Evolutionary conservation across 176 grass and related monocot genomes (phyloP).

Genomic region (Oryza glaberrima): DNA sequence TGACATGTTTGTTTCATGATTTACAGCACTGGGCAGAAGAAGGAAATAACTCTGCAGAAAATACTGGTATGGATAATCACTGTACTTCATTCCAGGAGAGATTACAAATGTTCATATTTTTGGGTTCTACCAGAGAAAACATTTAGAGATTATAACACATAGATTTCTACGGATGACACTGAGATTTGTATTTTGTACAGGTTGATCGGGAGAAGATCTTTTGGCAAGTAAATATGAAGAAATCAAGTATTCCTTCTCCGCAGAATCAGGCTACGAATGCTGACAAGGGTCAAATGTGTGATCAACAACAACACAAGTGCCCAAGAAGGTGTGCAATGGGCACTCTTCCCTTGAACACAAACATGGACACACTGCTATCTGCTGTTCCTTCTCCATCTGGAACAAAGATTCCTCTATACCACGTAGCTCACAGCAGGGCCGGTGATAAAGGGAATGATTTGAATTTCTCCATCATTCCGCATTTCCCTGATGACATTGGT

Average conservation of each 20-base stretch:
- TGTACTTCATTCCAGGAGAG: conserved; percentile 5
- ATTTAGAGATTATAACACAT: neutral
- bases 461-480: conserved; percentile 87
- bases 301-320: conserved; percentile 24
- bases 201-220: conserved; percentile 68
- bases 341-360: conserved; percentile 21
- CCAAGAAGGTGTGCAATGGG: neutral
- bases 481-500: conserved; percentile 60
- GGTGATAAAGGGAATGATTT: conserved; percentile 93
- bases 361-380: neutral
- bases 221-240: conserved; percentile 60
- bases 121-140: neutral
- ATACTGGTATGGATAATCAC: conserved; percentile 62
- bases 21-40: conserved; percentile 78
- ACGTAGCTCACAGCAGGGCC: conserved; percentile 73
- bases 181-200: conserved; percentile 37
- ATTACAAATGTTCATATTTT: neutral
- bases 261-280: conserved; percentile 23
- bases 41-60: conserved; percentile 77
- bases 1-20: conserved; percentile 37
- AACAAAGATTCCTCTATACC: conserved; percentile 70
- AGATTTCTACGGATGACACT: neutral
- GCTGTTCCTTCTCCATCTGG: conserved; percentile 44
- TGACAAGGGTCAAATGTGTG: neutral
- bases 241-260: conserved; percentile 40